Base-by-base conservation (phyloP, 1,284 basidiomycete genomes). In the Grifola frondosa region DNA sequence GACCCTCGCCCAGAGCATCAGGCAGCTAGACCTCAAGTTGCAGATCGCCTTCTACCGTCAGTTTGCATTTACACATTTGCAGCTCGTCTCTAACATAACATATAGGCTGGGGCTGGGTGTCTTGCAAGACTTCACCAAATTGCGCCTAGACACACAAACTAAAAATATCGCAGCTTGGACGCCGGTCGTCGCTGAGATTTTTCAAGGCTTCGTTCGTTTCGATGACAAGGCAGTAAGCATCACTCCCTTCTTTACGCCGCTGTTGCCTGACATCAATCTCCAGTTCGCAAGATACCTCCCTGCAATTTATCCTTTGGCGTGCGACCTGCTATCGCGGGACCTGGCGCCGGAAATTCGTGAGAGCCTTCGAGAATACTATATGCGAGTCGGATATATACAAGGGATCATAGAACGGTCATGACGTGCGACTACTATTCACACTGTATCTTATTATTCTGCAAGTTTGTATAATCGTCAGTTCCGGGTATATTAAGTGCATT, bases 131-230 rank as follows among this genome's bases (percentile, higher is more conserved):
- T 99, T 92, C 68, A 90, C 88, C 59, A 90, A 89, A 52, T 75
- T 99, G 40, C 90, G 91, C 46, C 69, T 86, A 3, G 96, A 98
- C 53, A 93, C 86, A 3, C 96, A 99, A 68, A 84, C 84, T 37
- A 91, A 98, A 65, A 99, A 98, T 62, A 96, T 99, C 48, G 69
- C 84, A 9, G 96, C 97, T 1, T 99, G 97, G 97, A 97, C 91
- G 21, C 97, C 97, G 10, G 97, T 99, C 20, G 88, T 98, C 12
- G 86, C 86, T 3, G 95, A 97, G 63, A 92, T 98, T 37, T 66
- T 99, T 21, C 83, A 88, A 46, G 97, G 97, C 9, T 92, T 95
- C 58, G 85, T 84, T 59, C 80, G 78, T 20, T 91, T 98, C 53
- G 91, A 97, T 50, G 85, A 92, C 54, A 91, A 86, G 60, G 82